Evolutionary conservation across 768 basidiomycete species (phyloP).

Genomic region (Suillus paluster): DNA sequence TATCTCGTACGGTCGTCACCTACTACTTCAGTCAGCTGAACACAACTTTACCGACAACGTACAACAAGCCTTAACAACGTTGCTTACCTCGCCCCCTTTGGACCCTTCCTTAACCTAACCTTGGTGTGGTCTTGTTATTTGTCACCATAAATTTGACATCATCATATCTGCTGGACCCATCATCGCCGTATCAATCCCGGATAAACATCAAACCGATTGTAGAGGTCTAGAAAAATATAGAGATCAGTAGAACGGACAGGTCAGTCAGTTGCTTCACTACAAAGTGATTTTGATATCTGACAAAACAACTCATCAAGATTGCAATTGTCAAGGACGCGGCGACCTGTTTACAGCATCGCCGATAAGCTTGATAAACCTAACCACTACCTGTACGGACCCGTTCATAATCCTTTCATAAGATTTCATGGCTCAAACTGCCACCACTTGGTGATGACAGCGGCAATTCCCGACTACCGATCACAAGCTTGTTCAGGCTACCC

Average conservation of each 20-base stretch:
- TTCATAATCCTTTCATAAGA: slow-evolving; percentile 20
- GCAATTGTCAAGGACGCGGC: slow-evolving; percentile 8
- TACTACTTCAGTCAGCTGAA: slow-evolving; percentile 8
- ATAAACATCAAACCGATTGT: neutral
- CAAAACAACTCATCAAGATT: slow-evolving; percentile 5
- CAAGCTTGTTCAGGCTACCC: slow-evolving; percentile 41
- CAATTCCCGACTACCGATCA: slow-evolving; percentile 65
- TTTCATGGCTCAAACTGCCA: slow-evolving; percentile 44
- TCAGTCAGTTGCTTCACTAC: slow-evolving; percentile 23
- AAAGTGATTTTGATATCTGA: slow-evolving; percentile 20
- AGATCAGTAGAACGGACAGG: slow-evolving; percentile 5
- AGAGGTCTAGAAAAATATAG: slow-evolving; percentile 10
- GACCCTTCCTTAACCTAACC: slow-evolving; percentile 10
- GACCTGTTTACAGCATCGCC: slow-evolving; percentile 20
- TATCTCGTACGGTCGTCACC: slow-evolving; percentile 9
- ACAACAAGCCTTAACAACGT: slow-evolving; percentile 4
- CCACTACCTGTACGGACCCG: slow-evolving; percentile 34
- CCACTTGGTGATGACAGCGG: slow-evolving; percentile 47
- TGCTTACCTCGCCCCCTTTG: slow-evolving; percentile 5
- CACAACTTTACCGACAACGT: slow-evolving; percentile 17
- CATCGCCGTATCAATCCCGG: slow-evolving; percentile 2
- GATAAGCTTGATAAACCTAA: slow-evolving; percentile 15
- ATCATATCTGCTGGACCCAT: slow-evolving; percentile 2
- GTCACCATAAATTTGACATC: slow-evolving; percentile 8
- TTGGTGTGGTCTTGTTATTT: slow-evolving; percentile 1